These are phyloP conservation scores for Monilinia laxa DNA, from an alignment of 2,329 filamentous ascomycete species.

Conservation along the genomic window DNA sequence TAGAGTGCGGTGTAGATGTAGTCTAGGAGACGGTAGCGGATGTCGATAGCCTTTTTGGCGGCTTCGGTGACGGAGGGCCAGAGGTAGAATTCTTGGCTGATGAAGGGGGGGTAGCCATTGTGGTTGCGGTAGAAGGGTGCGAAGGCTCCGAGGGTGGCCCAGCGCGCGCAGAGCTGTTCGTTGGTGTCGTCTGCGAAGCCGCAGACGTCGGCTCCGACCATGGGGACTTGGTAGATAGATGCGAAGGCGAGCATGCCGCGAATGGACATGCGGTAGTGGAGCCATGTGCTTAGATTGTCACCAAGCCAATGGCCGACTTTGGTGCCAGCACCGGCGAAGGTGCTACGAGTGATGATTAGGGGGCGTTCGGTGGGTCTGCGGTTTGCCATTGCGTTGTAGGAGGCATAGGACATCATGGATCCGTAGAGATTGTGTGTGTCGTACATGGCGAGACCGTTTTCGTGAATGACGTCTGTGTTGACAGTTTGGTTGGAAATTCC, in stretches of 20 bases:
- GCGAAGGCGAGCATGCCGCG: conserved; percentile 59
- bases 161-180: conserved; percentile 70
- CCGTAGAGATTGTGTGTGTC: conserved; percentile 80
- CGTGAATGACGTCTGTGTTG: conserved; percentile 65
- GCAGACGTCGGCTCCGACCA: conserved; percentile 73
- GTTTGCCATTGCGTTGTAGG: conserved; percentile 63
- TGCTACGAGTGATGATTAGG: conserved; percentile 72
- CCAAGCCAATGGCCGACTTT: conserved; percentile 64
- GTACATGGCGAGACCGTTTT: conserved; percentile 66
- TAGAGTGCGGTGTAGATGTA: conserved; percentile 75
- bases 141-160: conserved; percentile 72
- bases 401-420: conserved; percentile 69
- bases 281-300: conserved; percentile 59
- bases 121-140: conserved; percentile 76
- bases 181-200: conserved; percentile 69
- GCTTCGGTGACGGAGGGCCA: conserved; percentile 64
- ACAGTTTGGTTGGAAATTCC: conserved; percentile 59
- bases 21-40: conserved; percentile 74
- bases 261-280: conserved; percentile 59
- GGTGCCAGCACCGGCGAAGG: conserved; percentile 68
- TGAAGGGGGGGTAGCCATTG: conserved; percentile 50
- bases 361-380: conserved; percentile 65
- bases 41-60: conserved; percentile 66
- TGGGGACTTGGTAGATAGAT: conserved; percentile 65
- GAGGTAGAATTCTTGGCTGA: conserved; percentile 71